Percentiles rank a stretch among this genome's conserved stretches.
Conservation (phyloP, 2,329 filamentous ascomycete genomes). For the Fusarium buharicum region DNA sequence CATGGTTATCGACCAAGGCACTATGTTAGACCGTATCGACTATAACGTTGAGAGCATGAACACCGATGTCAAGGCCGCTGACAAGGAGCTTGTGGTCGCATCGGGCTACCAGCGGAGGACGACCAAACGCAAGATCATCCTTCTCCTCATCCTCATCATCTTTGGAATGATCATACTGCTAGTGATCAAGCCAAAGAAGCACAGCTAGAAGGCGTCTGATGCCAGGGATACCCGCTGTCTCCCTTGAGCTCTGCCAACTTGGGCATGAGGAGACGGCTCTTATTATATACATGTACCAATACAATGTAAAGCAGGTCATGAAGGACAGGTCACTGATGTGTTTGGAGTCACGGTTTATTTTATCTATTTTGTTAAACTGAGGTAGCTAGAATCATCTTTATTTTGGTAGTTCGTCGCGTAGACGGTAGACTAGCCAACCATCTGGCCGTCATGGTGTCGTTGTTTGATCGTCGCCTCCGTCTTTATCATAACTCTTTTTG, state of each 20-base stretch:
- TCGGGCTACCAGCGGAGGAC: conserved; percentile 88
- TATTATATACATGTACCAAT: conserved; percentile 46
- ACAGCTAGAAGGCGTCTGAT: conserved; percentile 39
- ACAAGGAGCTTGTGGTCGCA: conserved; percentile 89
- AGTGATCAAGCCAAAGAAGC: conserved; percentile 78
- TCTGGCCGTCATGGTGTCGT: background rate
- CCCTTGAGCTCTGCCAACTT: background rate
- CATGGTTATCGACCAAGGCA: conserved; percentile 94
- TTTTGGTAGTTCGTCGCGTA: conserved; percentile 5
- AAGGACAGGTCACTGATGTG: conserved; percentile 39
- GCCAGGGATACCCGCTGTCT: conserved; percentile 31
- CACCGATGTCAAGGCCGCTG: conserved; percentile 90
- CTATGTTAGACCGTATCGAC: conserved; percentile 92
- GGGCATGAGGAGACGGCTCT: conserved; percentile 14
- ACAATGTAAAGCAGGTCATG: conserved; percentile 46
- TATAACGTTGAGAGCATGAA: conserved; percentile 98
- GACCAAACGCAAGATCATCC: conserved; percentile 91
- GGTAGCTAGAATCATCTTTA: conserved; percentile 31
- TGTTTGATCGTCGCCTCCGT: conserved; percentile 12
- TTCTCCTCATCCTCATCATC: conserved; percentile 86
- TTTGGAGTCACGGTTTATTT: conserved; percentile 46
- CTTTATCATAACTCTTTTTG: conserved; percentile 42
- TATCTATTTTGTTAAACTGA: conserved; percentile 33
- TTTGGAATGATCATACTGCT: conserved; percentile 87
- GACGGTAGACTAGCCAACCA: background rate